phyloP scores from a whole-genome alignment of 805 yeast species.

The Lipomyces yamadae region DNA sequence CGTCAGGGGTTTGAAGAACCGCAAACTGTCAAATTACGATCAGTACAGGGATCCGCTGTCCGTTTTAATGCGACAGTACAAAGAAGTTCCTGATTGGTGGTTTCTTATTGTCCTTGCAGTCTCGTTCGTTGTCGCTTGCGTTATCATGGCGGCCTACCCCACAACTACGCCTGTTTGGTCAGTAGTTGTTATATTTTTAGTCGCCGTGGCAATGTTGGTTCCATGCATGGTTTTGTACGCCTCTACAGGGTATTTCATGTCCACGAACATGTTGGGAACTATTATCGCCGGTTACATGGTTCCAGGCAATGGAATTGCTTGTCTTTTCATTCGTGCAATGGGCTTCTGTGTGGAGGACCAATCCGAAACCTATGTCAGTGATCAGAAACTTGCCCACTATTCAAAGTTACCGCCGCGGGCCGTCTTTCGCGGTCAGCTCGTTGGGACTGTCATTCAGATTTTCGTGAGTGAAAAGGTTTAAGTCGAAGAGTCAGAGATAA shows the following conservation, averaged over 20 bases:
- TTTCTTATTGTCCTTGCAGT: constrained; percentile 54
- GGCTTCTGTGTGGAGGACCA: constrained; percentile 62
- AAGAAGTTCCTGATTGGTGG: constrained; percentile 81
- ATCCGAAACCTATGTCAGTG: constrained; percentile 59
- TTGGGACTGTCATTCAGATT: constrained; percentile 52
- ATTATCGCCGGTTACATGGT: constrained; percentile 66
- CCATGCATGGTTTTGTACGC: constrained; percentile 69
- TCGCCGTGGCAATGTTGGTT: constrained; percentile 60
- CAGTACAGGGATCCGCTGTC: constrained; percentile 46
- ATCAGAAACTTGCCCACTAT: constrained; percentile 69
- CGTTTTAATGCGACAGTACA: constrained; percentile 59
- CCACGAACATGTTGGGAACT: constrained; percentile 66
- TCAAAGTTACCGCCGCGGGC: constrained; percentile 66
- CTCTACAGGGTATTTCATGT: constrained; percentile 63
- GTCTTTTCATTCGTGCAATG: constrained; percentile 64
- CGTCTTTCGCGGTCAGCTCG: constrained; percentile 58
- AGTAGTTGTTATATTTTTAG: constrained; percentile 58
- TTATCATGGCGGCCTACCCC: constrained; percentile 49
- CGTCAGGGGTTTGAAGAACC: constrained; percentile 10
- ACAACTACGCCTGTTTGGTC: constrained; percentile 67
- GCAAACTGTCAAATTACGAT: constrained; percentile 15
- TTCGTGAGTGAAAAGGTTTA: too few relatives aligned
- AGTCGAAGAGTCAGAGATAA: too few relatives aligned
- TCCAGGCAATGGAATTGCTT: constrained; percentile 65
- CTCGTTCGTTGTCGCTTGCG: constrained; percentile 44